Conservation (phyloP, 169 alveolate species). For the Cryptosporidium andersoni region DNA sequence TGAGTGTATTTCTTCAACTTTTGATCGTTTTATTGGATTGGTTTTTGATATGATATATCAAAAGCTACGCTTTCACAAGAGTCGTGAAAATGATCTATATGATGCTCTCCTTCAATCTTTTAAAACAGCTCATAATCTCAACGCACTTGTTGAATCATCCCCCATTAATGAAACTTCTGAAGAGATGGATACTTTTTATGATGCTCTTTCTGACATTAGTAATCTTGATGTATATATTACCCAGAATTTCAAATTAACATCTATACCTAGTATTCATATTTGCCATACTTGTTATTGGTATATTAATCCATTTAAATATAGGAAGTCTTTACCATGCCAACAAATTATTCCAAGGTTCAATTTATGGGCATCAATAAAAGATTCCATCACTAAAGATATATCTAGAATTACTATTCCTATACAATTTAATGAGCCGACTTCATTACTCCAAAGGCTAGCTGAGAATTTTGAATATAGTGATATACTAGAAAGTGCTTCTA, state of each 20-base stretch:
- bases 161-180: neutral
- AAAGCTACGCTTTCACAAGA: slow-evolving; percentile 7
- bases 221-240: neutral
- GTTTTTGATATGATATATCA: slow-evolving; percentile 40
- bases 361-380: slow-evolving; percentile 93
- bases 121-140: neutral
- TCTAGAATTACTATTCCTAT: slow-evolving; percentile 95
- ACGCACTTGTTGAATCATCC: neutral
- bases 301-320: slow-evolving; percentile 31
- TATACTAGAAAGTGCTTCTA: slow-evolving; percentile 77
- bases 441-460: slow-evolving; percentile 91
- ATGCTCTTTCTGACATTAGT: slow-evolving; percentile 50
- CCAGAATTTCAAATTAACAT: neutral
- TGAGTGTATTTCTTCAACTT: slow-evolving; percentile 1
- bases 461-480: slow-evolving; percentile 92
- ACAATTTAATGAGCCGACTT: slow-evolving; percentile 94
- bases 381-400: slow-evolving; percentile 95
- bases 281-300: slow-evolving; percentile 51
- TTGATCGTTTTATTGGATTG: slow-evolving; percentile 40
- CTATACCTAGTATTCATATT: neutral
- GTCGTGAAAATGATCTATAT: slow-evolving; percentile 38
- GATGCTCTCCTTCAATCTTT: slow-evolving; percentile 17
- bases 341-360: slow-evolving; percentile 66
- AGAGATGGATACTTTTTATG: slow-evolving; percentile 18
- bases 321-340: slow-evolving; percentile 18